Percentiles rank a stretch among this genome's conserved stretches.
These are phyloP conservation scores for Schoenoplectus triqueter DNA, from an alignment of 202 grass and related monocot genomes.

Conservation along the genomic window DNA sequence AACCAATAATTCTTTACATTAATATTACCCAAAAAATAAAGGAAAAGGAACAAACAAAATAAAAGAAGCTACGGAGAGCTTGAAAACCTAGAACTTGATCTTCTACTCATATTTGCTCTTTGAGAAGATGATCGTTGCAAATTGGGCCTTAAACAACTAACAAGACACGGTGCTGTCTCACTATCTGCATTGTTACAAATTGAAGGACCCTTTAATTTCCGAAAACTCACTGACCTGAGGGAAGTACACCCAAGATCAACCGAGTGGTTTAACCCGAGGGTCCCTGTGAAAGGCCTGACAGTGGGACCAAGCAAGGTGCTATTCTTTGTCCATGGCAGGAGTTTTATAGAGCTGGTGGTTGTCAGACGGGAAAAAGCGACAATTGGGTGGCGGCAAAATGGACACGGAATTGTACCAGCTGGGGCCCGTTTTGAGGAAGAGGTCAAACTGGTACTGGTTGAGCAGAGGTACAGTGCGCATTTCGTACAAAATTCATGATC, in stretches of 20 bases:
- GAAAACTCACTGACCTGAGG: slow-evolving; percentile 54
- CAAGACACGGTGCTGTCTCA: slow-evolving; percentile 65
- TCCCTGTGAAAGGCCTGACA: slow-evolving; percentile 23
- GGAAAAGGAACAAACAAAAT: slow-evolving; percentile 39
- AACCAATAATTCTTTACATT: slow-evolving; percentile 45
- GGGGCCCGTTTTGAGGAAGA: slow-evolving; percentile 48
- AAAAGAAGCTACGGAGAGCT: slow-evolving; percentile 41
- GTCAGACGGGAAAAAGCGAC: slow-evolving; percentile 67
- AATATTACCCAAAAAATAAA: slow-evolving; percentile 48
- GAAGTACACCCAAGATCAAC: slow-evolving; percentile 80
- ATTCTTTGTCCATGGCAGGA: slow-evolving; percentile 66
- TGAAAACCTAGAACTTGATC: slow-evolving; percentile 54
- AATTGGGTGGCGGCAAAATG: slow-evolving; percentile 74
- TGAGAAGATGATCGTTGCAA: slow-evolving; percentile 60
- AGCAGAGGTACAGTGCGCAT: slow-evolving; percentile 91
- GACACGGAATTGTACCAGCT: slow-evolving; percentile 84
- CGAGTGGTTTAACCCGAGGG: slow-evolving; percentile 43
- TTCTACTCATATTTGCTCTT: slow-evolving; percentile 59
- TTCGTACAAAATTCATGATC: slow-evolving; percentile 94
- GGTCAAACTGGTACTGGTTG: slow-evolving; percentile 55
- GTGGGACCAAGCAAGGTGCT: slow-evolving; percentile 56
- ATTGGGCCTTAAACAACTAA: slow-evolving; percentile 58
- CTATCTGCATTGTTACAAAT: slow-evolving; percentile 58
- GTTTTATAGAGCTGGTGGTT: slow-evolving; percentile 64
- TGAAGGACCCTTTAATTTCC: slow-evolving; percentile 59